Conservation (phyloP, 768 basidiomycete genomes). For the Candolleomyces eurysporus region DNA sequence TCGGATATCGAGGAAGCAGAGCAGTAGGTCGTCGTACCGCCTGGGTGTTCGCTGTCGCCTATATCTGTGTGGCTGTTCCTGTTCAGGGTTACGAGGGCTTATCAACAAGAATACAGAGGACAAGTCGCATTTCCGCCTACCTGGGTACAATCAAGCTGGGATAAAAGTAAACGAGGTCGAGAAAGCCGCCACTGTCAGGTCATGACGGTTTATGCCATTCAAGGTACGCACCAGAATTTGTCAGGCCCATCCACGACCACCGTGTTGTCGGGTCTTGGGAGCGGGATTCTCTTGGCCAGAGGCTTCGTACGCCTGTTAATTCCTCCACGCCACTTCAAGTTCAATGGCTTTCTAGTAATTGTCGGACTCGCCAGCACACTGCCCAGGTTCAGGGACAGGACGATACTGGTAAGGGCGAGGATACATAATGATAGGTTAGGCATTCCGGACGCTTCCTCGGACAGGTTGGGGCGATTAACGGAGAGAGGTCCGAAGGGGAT, state of each 20-base stretch:
- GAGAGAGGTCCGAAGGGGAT: no score
- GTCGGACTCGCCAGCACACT: no score
- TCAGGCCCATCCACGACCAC: slow-evolving; percentile 44
- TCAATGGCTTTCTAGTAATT: no score
- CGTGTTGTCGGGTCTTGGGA: slow-evolving; percentile 36
- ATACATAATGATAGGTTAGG: no score
- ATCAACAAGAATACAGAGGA: neutral
- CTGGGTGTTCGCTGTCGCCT: slow-evolving; percentile 55
- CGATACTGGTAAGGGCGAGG: no score
- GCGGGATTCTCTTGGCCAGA: no score
- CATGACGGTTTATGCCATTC: neutral
- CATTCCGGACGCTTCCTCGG: no score
- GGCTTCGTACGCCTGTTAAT: no score
- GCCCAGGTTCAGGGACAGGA: no score
- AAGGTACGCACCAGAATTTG: slow-evolving; percentile 41
- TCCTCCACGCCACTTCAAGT: no score
- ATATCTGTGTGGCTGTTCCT: slow-evolving; percentile 51
- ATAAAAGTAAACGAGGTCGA: neutral
- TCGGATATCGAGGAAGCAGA: slow-evolving; percentile 41
- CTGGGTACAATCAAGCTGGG: slow-evolving; percentile 47
- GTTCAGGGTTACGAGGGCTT: neutral
- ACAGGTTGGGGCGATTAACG: no score
- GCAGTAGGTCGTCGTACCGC: slow-evolving; percentile 56
- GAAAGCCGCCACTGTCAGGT: neutral
- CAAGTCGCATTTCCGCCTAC: slow-evolving; percentile 13